Conservation (phyloP, 352 stramenopile species). For the Phytopythium aichiense region DNA sequence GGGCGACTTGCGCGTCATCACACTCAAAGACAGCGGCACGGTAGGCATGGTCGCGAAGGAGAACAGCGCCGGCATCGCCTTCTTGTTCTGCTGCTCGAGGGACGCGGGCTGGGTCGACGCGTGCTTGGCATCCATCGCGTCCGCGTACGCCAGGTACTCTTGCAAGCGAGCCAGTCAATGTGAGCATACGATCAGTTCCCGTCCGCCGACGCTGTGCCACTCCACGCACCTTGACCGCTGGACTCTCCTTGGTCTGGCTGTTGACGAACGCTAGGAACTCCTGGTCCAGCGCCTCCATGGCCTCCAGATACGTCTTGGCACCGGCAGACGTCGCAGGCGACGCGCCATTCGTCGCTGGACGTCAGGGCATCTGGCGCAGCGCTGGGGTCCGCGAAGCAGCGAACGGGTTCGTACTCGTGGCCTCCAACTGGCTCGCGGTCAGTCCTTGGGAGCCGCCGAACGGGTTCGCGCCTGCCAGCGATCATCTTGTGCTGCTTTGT, state of each 20-base stretch:
- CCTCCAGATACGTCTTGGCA: slow-evolving; percentile 50
- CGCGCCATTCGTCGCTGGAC: slow-evolving; percentile 7
- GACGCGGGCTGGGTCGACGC: slow-evolving; percentile 55
- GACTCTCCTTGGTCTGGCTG: slow-evolving; percentile 59
- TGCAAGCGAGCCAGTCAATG: slow-evolving; percentile 16
- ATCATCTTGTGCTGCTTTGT: too few relatives aligned
- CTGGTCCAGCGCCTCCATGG: slow-evolving; percentile 81
- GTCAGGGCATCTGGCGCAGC: slow-evolving; percentile 2
- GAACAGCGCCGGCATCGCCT: slow-evolving; percentile 15
- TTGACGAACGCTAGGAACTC: slow-evolving; percentile 74
- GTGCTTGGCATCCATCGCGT: slow-evolving; percentile 55
- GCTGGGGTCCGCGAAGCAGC: slow-evolving; percentile 32
- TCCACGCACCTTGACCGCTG: slow-evolving; percentile 41
- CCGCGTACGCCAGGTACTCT: slow-evolving; percentile 75
- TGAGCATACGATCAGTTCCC: not conserved
- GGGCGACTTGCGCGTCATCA: not conserved
- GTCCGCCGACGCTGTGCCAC: not conserved
- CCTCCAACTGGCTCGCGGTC: slow-evolving; percentile 12
- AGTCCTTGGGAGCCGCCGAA: slow-evolving; percentile 63
- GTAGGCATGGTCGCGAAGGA: slow-evolving; percentile 13
- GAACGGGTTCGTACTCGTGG: slow-evolving; percentile 47
- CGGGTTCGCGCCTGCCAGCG: slow-evolving; percentile 9
- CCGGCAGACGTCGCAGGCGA: slow-evolving; percentile 6
- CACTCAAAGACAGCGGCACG: not conserved
- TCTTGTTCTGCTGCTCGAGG: slow-evolving; percentile 27